A percentile compares a stretch with the other conserved stretches of the same genome.
Evolutionary conservation across 768 basidiomycete genomes (phyloP).

Genomic region (Boletales sp.): DNA sequence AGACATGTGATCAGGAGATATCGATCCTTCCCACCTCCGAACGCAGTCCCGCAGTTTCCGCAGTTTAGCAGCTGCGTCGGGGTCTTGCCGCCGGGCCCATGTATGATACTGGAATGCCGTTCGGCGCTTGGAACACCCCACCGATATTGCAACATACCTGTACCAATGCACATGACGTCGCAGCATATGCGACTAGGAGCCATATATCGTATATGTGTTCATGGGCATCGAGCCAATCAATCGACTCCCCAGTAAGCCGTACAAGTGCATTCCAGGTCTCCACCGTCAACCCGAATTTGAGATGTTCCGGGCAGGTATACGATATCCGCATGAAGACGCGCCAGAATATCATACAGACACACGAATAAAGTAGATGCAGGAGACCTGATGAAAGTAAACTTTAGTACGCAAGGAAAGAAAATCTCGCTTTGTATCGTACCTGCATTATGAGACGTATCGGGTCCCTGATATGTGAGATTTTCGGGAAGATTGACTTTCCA

Average conservation of each 20-base stretch:
- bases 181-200: constrained; percentile 82
- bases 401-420: constrained; percentile 1
- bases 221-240: constrained; percentile 86
- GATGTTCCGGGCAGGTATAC: constrained; percentile 85
- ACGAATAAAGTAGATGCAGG: constrained; percentile 83
- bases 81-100: constrained; percentile 81
- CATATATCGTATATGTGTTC: constrained; percentile 83
- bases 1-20: constrained; percentile 93
- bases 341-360: constrained; percentile 96
- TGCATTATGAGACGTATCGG: constrained; percentile 59
- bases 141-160: constrained; percentile 54
- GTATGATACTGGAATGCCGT: constrained; percentile 74
- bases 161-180: constrained; percentile 85
- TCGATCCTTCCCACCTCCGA: constrained; percentile 79
- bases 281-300: constrained; percentile 80
- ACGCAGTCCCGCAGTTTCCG: constrained; percentile 82
- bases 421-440: constrained; percentile 43
- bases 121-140: constrained; percentile 4
- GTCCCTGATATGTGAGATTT: constrained; percentile 72
- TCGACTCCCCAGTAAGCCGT: constrained; percentile 68
- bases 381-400: constrained; percentile 49
- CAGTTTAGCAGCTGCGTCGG: constrained; percentile 68
- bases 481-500: constrained; percentile 83
- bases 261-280: constrained; percentile 78
- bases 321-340: constrained; percentile 98